These are phyloP conservation scores for Scytalidium lignicola DNA, from an alignment of 2,329 filamentous ascomycete species.

Conservation along the genomic window DNA sequence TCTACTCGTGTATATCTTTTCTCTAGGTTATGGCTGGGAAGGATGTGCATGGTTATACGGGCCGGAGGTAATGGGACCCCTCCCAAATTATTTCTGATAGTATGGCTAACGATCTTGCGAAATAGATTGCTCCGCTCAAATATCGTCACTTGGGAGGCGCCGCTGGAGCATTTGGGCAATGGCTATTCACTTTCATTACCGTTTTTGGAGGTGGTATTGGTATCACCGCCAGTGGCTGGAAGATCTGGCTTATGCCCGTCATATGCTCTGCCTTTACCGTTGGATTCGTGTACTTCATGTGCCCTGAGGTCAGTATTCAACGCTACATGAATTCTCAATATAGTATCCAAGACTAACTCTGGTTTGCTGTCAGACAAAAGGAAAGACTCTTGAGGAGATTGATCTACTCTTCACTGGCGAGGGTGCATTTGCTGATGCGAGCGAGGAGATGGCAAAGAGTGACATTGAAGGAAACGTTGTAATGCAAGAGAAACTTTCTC, in stretches of 20 bases:
- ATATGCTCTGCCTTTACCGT: slow-evolving; percentile 20
- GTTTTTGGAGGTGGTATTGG: slow-evolving; percentile 31
- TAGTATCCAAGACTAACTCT: neutral
- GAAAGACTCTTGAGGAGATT: slow-evolving; percentile 12
- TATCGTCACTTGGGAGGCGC: slow-evolving; percentile 30
- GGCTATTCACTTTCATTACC: slow-evolving; percentile 30
- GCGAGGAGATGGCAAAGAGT: no score
- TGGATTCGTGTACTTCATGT: slow-evolving; percentile 13
- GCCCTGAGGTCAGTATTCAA: slow-evolving; percentile 6
- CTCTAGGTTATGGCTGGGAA: slow-evolving; percentile 21
- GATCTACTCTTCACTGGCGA: slow-evolving; percentile 11
- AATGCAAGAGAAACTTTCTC: no score
- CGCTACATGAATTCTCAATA: neutral
- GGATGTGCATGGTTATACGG: slow-evolving; percentile 30
- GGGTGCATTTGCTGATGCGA: no score
- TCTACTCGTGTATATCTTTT: slow-evolving; percentile 7
- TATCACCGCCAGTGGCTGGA: slow-evolving; percentile 28
- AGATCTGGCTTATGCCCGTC: slow-evolving; percentile 33
- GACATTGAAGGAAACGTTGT: no score
- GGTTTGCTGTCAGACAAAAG: slow-evolving; percentile 8
- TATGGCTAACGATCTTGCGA: no score
- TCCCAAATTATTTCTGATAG: no score
- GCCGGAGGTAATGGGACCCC: no score
- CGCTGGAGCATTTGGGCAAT: slow-evolving; percentile 31
- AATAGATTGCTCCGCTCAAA: slow-evolving; percentile 32